These are phyloP conservation scores for Choiromyces venosus DNA, from an alignment of 495 filamentous ascomycete genomes.

Conservation along the genomic window DNA sequence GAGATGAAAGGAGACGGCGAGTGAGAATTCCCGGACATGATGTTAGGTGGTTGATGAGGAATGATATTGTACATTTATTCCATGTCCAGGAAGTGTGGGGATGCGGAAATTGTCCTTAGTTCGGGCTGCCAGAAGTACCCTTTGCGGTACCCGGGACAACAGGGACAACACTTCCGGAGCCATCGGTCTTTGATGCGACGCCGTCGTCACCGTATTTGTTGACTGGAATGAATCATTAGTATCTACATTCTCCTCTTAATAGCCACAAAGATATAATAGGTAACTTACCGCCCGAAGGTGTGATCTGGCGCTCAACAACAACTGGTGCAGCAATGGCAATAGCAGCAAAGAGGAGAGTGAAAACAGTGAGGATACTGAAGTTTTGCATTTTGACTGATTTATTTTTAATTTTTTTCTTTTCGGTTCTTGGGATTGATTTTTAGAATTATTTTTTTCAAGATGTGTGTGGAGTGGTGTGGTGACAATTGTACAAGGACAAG, in stretches of 20 bases:
- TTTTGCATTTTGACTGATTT: slow-evolving; percentile 32
- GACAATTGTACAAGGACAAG: background rate
- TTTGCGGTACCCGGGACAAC: slow-evolving; percentile 14
- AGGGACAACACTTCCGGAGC: slow-evolving; percentile 13
- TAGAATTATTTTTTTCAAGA: background rate
- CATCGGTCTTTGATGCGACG: slow-evolving; percentile 25
- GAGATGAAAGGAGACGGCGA: background rate
- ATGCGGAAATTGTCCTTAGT: slow-evolving; percentile 3
- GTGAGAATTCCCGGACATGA: background rate
- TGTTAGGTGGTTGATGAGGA: background rate
- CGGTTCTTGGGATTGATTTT: background rate
- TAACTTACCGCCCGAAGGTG: slow-evolving; percentile 15
- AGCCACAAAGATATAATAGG: background rate
- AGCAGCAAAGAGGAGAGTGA: slow-evolving; percentile 26
- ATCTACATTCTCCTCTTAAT: background rate
- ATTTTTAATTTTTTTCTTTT: slow-evolving; percentile 10
- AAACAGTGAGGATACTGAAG: slow-evolving; percentile 19
- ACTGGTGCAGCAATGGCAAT: slow-evolving; percentile 26
- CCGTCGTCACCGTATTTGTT: slow-evolving; percentile 27
- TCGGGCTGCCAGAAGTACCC: background rate
- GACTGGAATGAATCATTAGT: slow-evolving; percentile 15
- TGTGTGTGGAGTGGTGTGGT: slow-evolving; percentile 9
- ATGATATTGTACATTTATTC: slow-evolving; percentile 14
- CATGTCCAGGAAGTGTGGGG: background rate
- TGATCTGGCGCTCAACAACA: slow-evolving; percentile 19